Percentiles rank a stretch among this genome's conserved stretches.
These are phyloP conservation scores for Fagopyrum esculentum DNA, from an alignment of 148 eudicot species.

Conservation along the genomic window DNA sequence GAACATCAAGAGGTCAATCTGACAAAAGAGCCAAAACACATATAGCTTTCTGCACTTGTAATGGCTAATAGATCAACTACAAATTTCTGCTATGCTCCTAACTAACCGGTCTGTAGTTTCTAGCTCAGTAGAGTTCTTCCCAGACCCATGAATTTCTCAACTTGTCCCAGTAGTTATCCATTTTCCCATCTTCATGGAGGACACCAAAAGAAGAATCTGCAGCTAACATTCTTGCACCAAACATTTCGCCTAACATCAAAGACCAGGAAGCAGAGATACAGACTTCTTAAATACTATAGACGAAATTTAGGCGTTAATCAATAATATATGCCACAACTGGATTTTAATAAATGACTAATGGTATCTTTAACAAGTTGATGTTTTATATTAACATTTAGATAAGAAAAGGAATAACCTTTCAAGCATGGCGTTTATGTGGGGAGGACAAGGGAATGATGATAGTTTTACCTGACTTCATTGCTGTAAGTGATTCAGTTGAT, in stretches of 20 bases:
- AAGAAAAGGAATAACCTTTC: neutral
- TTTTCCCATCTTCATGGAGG: constrained; percentile 51
- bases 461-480: constrained; percentile 88
- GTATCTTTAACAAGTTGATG: neutral
- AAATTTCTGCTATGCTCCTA: neutral
- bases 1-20: neutral
- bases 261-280: neutral
- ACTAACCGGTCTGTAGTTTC: constrained; percentile 86
- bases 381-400: neutral
- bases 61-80: neutral
- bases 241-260: neutral
- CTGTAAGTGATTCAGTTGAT: constrained; percentile 49
- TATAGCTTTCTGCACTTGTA: neutral
- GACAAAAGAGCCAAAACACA: neutral
- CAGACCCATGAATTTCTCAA: constrained; percentile 85
- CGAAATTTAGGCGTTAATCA: neutral
- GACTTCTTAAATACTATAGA: neutral
- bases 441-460: neutral
- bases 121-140: constrained; percentile 74
- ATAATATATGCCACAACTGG: neutral
- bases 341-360: neutral
- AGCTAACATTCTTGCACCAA: constrained; percentile 73
- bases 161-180: constrained; percentile 72
- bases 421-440: neutral
- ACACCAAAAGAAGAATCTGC: constrained; percentile 73